Conservation (phyloP, 2,329 filamentous ascomycete genomes). For the Penicillium frequentans region DNA sequence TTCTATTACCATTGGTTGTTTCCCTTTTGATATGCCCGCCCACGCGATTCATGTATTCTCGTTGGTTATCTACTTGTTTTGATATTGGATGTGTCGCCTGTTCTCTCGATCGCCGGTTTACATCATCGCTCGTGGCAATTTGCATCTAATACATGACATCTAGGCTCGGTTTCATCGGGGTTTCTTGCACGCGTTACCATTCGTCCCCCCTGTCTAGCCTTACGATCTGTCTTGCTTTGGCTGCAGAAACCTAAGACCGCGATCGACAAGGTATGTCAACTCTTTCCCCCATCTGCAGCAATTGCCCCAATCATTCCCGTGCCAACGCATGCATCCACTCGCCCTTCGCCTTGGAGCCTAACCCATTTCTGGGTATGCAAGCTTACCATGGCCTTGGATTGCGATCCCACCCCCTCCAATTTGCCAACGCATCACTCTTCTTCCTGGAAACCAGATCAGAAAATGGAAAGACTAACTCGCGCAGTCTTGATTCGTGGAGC, state of each 20-base stretch:
- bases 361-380: slow-evolving; percentile 26
- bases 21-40: background rate
- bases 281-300: slow-evolving; percentile 29
- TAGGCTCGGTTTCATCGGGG: background rate
- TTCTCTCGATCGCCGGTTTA: slow-evolving; percentile 16
- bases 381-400: slow-evolving; percentile 17
- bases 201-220: slow-evolving; percentile 7
- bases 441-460: background rate
- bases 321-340: slow-evolving; percentile 43
- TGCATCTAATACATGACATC: slow-evolving; percentile 15
- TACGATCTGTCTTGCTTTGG: slow-evolving; percentile 18
- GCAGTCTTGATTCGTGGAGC: slow-evolving; percentile 25
- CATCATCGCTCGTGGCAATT: slow-evolving; percentile 15
- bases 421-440: slow-evolving; percentile 30
- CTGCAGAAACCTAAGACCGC: slow-evolving; percentile 22
- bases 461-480: background rate
- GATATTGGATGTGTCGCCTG: slow-evolving; percentile 8
- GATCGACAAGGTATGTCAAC: slow-evolving; percentile 40
- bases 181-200: slow-evolving; percentile 8
- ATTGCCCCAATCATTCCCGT: slow-evolving; percentile 25
- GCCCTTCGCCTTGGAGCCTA: slow-evolving; percentile 21
- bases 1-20: slow-evolving; percentile 14
- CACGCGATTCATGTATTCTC: background rate
- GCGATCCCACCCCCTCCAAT: slow-evolving; percentile 13
- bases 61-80: background rate